phyloP scores from a whole-genome alignment of 225 moss, liverwort and hornwort genomes.

The Physcomitrellopsis africana region DNA sequence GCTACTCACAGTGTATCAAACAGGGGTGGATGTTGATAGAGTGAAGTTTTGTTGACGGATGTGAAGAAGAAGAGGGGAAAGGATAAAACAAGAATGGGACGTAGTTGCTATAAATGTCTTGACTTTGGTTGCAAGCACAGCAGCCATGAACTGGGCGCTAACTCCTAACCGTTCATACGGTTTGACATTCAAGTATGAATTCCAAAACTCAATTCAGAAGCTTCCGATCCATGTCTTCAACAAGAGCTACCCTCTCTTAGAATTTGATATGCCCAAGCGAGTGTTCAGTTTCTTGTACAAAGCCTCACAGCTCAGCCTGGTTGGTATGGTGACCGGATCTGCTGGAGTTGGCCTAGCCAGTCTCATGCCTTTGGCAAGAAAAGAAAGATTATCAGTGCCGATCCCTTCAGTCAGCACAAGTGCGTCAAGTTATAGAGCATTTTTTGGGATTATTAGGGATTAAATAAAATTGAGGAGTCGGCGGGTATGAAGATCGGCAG shows the following conservation, averaged over 20 bases:
- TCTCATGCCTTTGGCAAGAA: constrained; percentile 68
- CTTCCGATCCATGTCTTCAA: constrained; percentile 91
- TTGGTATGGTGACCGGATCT: constrained; percentile 71
- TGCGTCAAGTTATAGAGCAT: constrained; percentile 90
- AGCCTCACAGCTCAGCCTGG: constrained; percentile 72
- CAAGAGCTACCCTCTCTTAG: constrained; percentile 82
- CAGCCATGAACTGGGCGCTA: constrained; percentile 82
- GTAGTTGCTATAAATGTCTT: constrained; percentile 87
- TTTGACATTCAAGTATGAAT: constrained; percentile 87
- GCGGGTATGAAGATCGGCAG: no score
- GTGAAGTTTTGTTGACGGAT: no score
- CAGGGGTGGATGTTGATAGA: no score
- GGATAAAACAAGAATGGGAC: constrained; percentile 95
- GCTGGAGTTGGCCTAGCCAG: constrained; percentile 76
- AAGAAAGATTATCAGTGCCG: constrained; percentile 75
- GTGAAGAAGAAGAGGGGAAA: no score
- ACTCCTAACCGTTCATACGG: constrained; percentile 94
- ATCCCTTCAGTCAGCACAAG: constrained; percentile 88
- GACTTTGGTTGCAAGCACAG: constrained; percentile 85
- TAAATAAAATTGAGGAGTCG: no score
- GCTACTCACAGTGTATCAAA: no score
- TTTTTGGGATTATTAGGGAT: constrained; percentile 89
- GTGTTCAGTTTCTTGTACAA: constrained; percentile 86
- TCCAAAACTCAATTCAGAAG: constrained; percentile 90
- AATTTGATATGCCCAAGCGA: constrained; percentile 82